Evolutionary conservation across 192 early-diverging fungal species (phyloP), one percentile per base, ranked within the genome.

Genomic region (Backusella australiensis): DNA sequence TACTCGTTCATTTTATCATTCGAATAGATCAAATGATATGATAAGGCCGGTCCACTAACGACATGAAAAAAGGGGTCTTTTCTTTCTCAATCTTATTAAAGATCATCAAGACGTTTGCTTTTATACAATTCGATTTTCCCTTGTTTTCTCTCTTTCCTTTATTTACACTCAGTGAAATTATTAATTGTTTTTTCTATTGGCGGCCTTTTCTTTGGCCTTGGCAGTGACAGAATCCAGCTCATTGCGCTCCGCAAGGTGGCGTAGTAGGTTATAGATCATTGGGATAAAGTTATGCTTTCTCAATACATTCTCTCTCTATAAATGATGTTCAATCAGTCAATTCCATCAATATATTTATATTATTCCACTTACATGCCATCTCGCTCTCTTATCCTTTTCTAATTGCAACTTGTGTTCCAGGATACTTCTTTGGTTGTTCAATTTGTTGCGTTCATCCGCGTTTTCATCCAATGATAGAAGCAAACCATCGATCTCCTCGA

Each of bases 281-380:
- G 92, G 93, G 56, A 94, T 90, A 73, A 93, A 94, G 76, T 94
- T 94, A 59, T 93, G 93, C 59, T 90, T 88, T 19, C 93, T 79
- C 56, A 93, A 73, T 46, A 85, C 80, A 70, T 94, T 94, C 68
- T 94, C 93, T 35, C 88, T 81, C 80, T 86, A 63, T 74, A 23
- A 74, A 69, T 71, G 79, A 34, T 71, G 74, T 42, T 46, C 7
- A 9, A 35, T 34, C 23, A 4, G 1, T 8, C 12, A 8, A 52
- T 52, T 34, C 3, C 34, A 76, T 19, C 11, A 15, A 44, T 67
- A 5, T 15, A 34, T 19, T 5, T 19, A 63, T 11, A 0, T 19
- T 52, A 4, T 29, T 49, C 12, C 1, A 76, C 80, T 79, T 78
- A 86, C 81, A 82, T 78, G 76, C 79, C 90, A 93, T 78, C 85